These are phyloP conservation scores for Barnettozyma vustinii DNA, from an alignment of 805 yeast genomes.

Conservation along the genomic window DNA sequence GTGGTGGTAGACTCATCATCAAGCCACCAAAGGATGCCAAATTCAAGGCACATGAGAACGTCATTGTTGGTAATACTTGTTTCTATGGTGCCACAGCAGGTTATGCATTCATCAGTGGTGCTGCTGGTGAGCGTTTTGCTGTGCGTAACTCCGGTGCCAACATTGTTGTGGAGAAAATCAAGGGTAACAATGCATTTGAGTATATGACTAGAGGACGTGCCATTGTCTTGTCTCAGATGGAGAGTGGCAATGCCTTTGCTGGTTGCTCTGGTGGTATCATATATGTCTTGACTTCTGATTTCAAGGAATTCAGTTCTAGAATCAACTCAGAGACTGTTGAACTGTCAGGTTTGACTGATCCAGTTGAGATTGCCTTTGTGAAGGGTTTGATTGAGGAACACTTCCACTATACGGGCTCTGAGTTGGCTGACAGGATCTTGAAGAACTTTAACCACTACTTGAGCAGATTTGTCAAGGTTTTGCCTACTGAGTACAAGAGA, in stretches of 20 bases:
- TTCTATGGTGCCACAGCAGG: slow-evolving; percentile 98
- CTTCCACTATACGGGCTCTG: slow-evolving; percentile 90
- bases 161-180: slow-evolving; percentile 87
- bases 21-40: slow-evolving; percentile 83
- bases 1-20: slow-evolving; percentile 90
- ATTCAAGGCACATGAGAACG: slow-evolving; percentile 94
- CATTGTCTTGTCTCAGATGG: slow-evolving; percentile 85
- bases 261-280: slow-evolving; percentile 99
- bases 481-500: slow-evolving; percentile 86
- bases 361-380: slow-evolving; percentile 88
- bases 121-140: slow-evolving; percentile 97
- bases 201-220: slow-evolving; percentile 99
- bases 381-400: slow-evolving; percentile 94
- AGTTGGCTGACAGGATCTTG: slow-evolving; percentile 78
- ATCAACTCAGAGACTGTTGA: slow-evolving; percentile 82
- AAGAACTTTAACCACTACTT: slow-evolving; percentile 83
- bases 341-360: slow-evolving; percentile 69
- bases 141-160: slow-evolving; percentile 98
- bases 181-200: slow-evolving; percentile 98
- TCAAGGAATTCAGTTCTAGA: slow-evolving; percentile 75
- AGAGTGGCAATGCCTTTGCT: slow-evolving; percentile 81
- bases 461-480: slow-evolving; percentile 86
- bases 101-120: slow-evolving; percentile 88
- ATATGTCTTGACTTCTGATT: slow-evolving; percentile 87
- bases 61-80: slow-evolving; percentile 94